These are phyloP conservation scores for Malassezia dermatis DNA, from an alignment of 1,284 basidiomycete species.

Conservation along the genomic window DNA sequence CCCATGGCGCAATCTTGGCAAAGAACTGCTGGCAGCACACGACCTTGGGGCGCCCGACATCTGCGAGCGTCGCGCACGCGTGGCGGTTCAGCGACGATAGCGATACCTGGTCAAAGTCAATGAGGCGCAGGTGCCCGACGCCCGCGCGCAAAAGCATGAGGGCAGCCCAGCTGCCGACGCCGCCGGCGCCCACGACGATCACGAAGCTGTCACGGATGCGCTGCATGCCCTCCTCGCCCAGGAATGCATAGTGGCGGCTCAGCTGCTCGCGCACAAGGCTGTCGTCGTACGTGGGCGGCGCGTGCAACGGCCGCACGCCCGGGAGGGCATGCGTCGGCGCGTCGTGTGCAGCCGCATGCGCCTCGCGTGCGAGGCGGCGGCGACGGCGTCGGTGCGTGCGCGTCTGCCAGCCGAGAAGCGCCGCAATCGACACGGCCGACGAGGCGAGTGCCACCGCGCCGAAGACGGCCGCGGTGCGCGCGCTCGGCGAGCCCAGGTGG, in stretches of 20 bases:
- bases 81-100: slow-evolving; percentile 57
- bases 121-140: slow-evolving; percentile 35
- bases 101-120: slow-evolving; percentile 50
- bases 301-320: background rate
- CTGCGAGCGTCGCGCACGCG: slow-evolving; percentile 75
- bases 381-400: slow-evolving; percentile 22
- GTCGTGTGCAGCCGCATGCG: background rate
- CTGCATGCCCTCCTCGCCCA: slow-evolving; percentile 78
- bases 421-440: slow-evolving; percentile 26
- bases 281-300: slow-evolving; percentile 38
- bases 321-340: background rate
- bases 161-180: slow-evolving; percentile 89
- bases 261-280: slow-evolving; percentile 56
- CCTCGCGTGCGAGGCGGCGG: slow-evolving; percentile 14
- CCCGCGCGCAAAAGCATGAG: slow-evolving; percentile 59
- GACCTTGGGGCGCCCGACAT: slow-evolving; percentile 93
- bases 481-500: background rate
- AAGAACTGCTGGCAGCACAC: slow-evolving; percentile 64
- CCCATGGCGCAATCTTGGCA: slow-evolving; percentile 61
- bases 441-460: slow-evolving; percentile 34
- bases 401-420: slow-evolving; percentile 28
- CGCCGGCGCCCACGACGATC: slow-evolving; percentile 85
- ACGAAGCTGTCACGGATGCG: slow-evolving; percentile 67
- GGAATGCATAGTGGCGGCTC: slow-evolving; percentile 85
- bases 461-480: slow-evolving; percentile 17